Evolutionary conservation across 176 grass and related monocot genomes (phyloP).

Genomic region (Areca catechu): DNA sequence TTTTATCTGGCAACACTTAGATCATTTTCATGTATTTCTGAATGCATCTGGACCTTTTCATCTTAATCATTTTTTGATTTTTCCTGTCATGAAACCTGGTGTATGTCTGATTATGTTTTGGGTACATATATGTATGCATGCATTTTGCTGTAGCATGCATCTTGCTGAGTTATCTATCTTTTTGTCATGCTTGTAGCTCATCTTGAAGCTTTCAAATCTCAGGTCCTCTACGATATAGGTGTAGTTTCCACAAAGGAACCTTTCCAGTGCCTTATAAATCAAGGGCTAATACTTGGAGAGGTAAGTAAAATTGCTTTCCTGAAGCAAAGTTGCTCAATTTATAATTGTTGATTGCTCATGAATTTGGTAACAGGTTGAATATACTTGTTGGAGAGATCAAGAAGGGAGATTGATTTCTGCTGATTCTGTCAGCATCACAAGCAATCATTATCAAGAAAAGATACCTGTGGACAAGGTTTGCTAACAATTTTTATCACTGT

Average conservation of each 20-base stretch:
- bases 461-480: slow-evolving; percentile 68
- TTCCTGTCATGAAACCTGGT: no score
- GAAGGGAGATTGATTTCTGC: slow-evolving; percentile 72
- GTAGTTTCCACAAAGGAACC: slow-evolving; percentile 93
- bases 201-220: neutral
- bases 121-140: no score
- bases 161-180: no score
- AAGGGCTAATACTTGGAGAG: slow-evolving; percentile 97
- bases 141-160: no score
- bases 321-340: slow-evolving; percentile 2
- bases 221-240: slow-evolving; percentile 96
- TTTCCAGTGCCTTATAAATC: slow-evolving; percentile 97
- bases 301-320: slow-evolving; percentile 40
- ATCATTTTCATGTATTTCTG: no score
- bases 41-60: no score
- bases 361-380: slow-evolving; percentile 63
- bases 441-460: slow-evolving; percentile 66
- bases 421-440: slow-evolving; percentile 41
- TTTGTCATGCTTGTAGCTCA: neutral
- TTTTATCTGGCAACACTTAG: no score
- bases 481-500: slow-evolving; percentile 9
- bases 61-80: no score
- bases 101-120: no score
- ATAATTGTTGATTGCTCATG: slow-evolving; percentile 19
- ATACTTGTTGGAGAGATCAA: slow-evolving; percentile 70